Percentiles rank a stretch among this genome's conserved stretches.
Evolutionary conservation across 108 stramenopile species (phyloP).

Genomic region (Cyclotella atomus): DNA sequence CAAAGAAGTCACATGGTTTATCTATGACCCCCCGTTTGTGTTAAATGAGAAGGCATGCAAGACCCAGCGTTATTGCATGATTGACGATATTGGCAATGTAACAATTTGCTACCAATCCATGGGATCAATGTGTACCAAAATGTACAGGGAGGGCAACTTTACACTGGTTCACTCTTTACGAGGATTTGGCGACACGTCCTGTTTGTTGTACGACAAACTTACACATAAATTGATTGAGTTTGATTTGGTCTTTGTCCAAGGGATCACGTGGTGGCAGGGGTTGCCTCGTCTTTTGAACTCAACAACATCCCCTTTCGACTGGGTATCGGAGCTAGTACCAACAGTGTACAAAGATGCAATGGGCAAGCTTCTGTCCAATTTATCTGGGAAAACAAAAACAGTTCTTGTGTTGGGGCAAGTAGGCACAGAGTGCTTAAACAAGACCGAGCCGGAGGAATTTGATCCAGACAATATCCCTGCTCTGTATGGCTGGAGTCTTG

Average conservation of each 20-base stretch:
- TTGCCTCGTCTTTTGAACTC: constrained; percentile 5
- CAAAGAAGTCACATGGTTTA: constrained; percentile 7
- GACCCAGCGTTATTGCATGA: not conserved
- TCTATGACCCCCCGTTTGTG: too few relatives aligned
- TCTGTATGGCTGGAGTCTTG: not conserved
- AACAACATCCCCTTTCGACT: constrained; percentile 9
- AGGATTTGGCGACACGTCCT: constrained; percentile 25
- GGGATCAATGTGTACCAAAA: constrained; percentile 23
- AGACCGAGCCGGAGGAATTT: not conserved
- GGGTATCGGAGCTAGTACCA: constrained; percentile 15
- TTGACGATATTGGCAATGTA: constrained; percentile 9
- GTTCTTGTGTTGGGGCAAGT: constrained; percentile 18
- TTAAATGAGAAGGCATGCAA: not conserved
- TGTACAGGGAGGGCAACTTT: constrained; percentile 14
- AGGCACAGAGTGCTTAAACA: not conserved
- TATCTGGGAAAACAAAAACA: constrained; percentile 16
- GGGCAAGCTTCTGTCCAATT: too few relatives aligned
- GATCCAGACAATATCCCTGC: not conserved
- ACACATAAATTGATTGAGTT: constrained; percentile 5
- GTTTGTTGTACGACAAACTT: not conserved
- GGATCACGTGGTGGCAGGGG: not conserved
- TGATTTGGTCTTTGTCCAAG: constrained; percentile 25
- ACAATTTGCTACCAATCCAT: constrained; percentile 19
- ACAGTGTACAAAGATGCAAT: too few relatives aligned
- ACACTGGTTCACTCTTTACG: constrained; percentile 7